Conservation (phyloP, 257 asterid species). For the Nemophila menziesii region DNA sequence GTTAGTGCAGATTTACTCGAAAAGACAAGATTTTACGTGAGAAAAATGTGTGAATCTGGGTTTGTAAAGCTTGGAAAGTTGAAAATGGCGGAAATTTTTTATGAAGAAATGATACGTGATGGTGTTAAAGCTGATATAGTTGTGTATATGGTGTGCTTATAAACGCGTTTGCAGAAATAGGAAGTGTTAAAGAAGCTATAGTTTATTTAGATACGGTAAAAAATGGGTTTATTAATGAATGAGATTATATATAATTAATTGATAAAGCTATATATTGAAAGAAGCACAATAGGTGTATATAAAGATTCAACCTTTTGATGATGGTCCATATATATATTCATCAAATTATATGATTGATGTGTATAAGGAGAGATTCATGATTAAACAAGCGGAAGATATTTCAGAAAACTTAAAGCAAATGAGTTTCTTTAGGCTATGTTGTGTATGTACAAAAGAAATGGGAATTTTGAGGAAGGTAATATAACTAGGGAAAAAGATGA, state of each 20-base stretch:
- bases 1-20: conserved; percentile 63
- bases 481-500: conserved; percentile 56
- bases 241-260: conserved; percentile 50
- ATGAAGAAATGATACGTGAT: conserved; percentile 44
- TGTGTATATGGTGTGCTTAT: conserved; percentile 72
- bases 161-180: conserved; percentile 71
- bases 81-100: conserved; percentile 47
- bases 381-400: conserved; percentile 55
- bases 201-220: conserved; percentile 35
- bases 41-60: conserved; percentile 59
- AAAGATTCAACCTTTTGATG: conserved; percentile 36
- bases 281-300: conserved; percentile 61
- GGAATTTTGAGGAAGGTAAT: conserved; percentile 57
- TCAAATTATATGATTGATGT: conserved; percentile 94
- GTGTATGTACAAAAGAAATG: conserved; percentile 81
- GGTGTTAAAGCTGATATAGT: conserved; percentile 60
- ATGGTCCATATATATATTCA: conserved; percentile 50
- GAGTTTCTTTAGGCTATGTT: conserved; percentile 90
- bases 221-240: conserved; percentile 42
- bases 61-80: conserved; percentile 45
- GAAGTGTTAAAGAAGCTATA: conserved; percentile 49
- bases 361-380: conserved; percentile 72
- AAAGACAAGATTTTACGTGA: conserved; percentile 42
- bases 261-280: conserved; percentile 69
- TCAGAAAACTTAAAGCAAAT: conserved; percentile 55